Evolutionary conservation across 2,329 filamentous ascomycete species (phyloP).

Genomic region (Emmonsiellopsis sp.): DNA sequence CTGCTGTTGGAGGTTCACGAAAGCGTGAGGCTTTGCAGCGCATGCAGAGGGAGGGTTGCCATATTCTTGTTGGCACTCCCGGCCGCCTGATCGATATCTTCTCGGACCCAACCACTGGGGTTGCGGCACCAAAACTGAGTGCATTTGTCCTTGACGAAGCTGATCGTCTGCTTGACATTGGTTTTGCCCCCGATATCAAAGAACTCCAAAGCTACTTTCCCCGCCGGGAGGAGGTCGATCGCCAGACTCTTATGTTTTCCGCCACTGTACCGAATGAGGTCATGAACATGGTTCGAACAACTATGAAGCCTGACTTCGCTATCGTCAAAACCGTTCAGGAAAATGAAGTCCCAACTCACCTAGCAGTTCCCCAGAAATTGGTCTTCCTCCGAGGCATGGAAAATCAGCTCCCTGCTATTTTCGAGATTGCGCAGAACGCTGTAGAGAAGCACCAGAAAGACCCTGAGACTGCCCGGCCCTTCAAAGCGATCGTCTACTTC

Average conservation of each 20-base stretch:
- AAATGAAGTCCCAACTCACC: slow-evolving; percentile 76
- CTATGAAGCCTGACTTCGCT: slow-evolving; percentile 74
- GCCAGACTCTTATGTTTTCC: slow-evolving; percentile 92
- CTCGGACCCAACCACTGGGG: slow-evolving; percentile 51
- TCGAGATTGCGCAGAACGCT: slow-evolving; percentile 64
- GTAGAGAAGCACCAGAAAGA: slow-evolving; percentile 32
- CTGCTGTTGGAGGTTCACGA: slow-evolving; percentile 84
- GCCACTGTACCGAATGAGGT: slow-evolving; percentile 84
- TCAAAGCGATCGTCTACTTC: slow-evolving; percentile 96
- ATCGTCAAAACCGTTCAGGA: slow-evolving; percentile 81
- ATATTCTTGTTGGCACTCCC: slow-evolving; percentile 83
- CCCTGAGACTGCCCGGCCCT: slow-evolving; percentile 45
- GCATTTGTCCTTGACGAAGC: slow-evolving; percentile 57
- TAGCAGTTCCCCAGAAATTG: slow-evolving; percentile 70
- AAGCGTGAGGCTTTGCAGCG: slow-evolving; percentile 59
- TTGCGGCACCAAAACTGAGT: slow-evolving; percentile 53
- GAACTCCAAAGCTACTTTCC: slow-evolving; percentile 57
- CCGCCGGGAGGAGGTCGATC: slow-evolving; percentile 49
- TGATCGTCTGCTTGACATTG: slow-evolving; percentile 56
- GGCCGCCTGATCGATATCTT: slow-evolving; percentile 79
- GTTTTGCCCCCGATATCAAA: slow-evolving; percentile 58
- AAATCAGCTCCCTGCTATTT: slow-evolving; percentile 65
- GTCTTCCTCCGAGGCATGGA: slow-evolving; percentile 59
- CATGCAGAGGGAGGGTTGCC: slow-evolving; percentile 68
- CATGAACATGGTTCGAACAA: slow-evolving; percentile 64